Conservation (phyloP, 441 rosid genomes). For the Hura crepitans region DNA sequence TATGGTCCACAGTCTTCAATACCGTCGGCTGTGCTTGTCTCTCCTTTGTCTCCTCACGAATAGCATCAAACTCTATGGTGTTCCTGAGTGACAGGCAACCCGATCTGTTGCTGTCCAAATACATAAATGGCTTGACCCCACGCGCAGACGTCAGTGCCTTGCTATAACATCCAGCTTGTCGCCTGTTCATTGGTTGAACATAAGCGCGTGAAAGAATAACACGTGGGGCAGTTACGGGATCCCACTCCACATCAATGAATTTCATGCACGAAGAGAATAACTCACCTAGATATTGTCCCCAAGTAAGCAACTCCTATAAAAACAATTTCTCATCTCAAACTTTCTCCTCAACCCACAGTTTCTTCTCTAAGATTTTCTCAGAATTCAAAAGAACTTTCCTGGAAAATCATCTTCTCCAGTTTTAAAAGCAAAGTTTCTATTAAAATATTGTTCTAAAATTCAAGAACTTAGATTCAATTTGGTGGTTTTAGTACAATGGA, state of each 20-base stretch:
- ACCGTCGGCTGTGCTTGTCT: constrained; percentile 41
- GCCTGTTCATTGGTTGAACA: neutral
- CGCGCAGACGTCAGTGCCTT: constrained; percentile 23
- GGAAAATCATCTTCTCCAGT: neutral
- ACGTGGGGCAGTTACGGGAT: constrained; percentile 20
- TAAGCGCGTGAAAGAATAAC: constrained; percentile 18
- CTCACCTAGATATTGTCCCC: constrained; percentile 22
- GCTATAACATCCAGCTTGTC: neutral
- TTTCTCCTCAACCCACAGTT: constrained; percentile 24
- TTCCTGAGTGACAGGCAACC: constrained; percentile 35
- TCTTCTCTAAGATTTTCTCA: neutral
- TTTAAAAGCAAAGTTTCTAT: neutral
- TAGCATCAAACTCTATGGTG: constrained; percentile 37
- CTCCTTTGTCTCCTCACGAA: constrained; percentile 36
- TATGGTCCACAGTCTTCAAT: constrained; percentile 35
- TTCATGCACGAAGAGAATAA: constrained; percentile 35
- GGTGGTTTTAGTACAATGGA: constrained; percentile 16
- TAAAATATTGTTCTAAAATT: too few relatives aligned
- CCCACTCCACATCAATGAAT: constrained; percentile 15
- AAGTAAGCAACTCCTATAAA: constrained; percentile 33
- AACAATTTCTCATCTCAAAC: constrained; percentile 19
- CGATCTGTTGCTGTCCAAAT: constrained; percentile 33
- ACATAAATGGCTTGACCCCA: neutral
- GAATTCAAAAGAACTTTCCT: neutral
- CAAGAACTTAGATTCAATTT: neutral